Evolutionary conservation across 1,284 basidiomycete genomes (phyloP), one percentile per base, ranked within the genome.

Genomic region (Irpex rosettiformis): DNA sequence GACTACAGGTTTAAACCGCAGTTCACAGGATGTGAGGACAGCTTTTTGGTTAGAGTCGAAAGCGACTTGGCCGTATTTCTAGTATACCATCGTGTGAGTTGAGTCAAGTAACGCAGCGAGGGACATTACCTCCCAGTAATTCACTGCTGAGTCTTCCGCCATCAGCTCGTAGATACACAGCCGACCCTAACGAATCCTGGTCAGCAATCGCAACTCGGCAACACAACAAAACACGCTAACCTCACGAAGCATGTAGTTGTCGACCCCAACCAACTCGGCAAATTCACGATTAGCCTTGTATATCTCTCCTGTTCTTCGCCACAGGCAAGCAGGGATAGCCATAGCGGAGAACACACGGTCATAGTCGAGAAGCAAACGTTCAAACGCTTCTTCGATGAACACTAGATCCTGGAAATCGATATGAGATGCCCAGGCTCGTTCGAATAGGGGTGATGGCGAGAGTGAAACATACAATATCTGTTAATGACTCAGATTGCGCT

Each of bases 201-300:
- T n/a, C 40, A 30, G 53, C 8, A 22, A n/a, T 29, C 33, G 13
- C 13, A 18, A 22, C 16, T 3, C n/a, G 43, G 21, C 33, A 45
- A n/a, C 11, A 5, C 8, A 57, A 37, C 24, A 22, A n/a, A 13
- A 43, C 28, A 6, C 18, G 16, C 83, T 67, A 64, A 88, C 91
- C 61, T 94, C 91, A 16, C 91, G 83, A 70, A 93, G 81, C 82
- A 88, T 86, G 62, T 85, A 85, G 28, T 91, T 90, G 61, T 93
- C 89, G 1, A 94, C 81, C 1, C 93, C 91, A 16, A 95, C 88
- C 2, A 96, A 77, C 66, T 94, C 91, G 3, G 92, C 88, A 73
- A 96, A 96, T 74, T 98, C 95, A 61, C 93, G 86, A 71, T 99
- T 99, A 42, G 88, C 96, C 75, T 96, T 98, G 80, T 98, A 98